phyloP scores from a whole-genome alignment of 2,329 filamentous ascomycete genomes.

The Nigrospora osmanthi region DNA sequence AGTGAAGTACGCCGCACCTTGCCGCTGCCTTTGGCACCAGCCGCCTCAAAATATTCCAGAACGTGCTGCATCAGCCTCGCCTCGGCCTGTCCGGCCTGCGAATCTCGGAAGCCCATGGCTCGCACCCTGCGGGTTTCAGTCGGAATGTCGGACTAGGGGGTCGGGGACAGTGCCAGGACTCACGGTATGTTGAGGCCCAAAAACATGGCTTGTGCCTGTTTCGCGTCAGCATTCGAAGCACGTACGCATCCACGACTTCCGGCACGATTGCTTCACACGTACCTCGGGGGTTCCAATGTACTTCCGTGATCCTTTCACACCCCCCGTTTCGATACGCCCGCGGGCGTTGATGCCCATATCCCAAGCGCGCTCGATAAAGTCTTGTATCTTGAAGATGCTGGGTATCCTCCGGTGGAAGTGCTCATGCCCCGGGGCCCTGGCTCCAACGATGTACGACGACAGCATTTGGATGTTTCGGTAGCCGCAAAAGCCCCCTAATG shows the following conservation, averaged over 20 bases:
- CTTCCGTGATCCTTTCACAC: slow-evolving; percentile 80
- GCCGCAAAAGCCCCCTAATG: slow-evolving; percentile 76
- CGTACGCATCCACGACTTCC: background rate
- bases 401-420: slow-evolving; percentile 58
- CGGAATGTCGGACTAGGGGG: background rate
- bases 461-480: slow-evolving; percentile 95
- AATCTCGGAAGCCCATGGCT: slow-evolving; percentile 41
- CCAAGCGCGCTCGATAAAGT: slow-evolving; percentile 83
- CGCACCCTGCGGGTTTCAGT: background rate
- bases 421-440: slow-evolving; percentile 46
- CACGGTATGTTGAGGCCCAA: slow-evolving; percentile 59
- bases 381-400: slow-evolving; percentile 74
- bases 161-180: slow-evolving; percentile 17
- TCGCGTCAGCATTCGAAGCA: background rate
- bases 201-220: slow-evolving; percentile 74
- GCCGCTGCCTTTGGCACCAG: slow-evolving; percentile 36
- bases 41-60: slow-evolving; percentile 66
- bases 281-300: slow-evolving; percentile 93
- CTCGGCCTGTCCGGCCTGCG: slow-evolving; percentile 37
- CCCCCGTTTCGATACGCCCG: slow-evolving; percentile 75
- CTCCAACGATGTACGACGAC: slow-evolving; percentile 65
- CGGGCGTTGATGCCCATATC: slow-evolving; percentile 71
- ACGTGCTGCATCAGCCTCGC: slow-evolving; percentile 57
- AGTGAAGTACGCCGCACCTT: slow-evolving; percentile 66
- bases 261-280: slow-evolving; percentile 10